These are phyloP conservation scores for Monilinia aucupariae DNA, from an alignment of 2,329 filamentous ascomycete genomes.

Conservation along the genomic window DNA sequence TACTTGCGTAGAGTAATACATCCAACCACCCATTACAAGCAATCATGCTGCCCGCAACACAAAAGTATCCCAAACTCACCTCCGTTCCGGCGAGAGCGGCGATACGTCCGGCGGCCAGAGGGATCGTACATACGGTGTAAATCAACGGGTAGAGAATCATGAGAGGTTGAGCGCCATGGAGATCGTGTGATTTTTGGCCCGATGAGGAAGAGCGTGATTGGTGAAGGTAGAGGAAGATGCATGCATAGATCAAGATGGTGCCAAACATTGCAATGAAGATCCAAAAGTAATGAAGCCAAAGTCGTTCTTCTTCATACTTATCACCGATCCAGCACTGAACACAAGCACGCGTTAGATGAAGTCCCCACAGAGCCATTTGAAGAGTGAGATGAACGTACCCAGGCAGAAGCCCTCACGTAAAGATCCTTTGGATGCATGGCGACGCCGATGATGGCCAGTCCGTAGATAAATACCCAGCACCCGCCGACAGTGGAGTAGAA, in stretches of 20 bases:
- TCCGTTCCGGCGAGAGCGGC: slow-evolving; percentile 52
- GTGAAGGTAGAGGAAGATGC: slow-evolving; percentile 31
- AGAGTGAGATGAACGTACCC: slow-evolving; percentile 40
- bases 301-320: slow-evolving; percentile 48
- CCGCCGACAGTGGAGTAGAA: slow-evolving; percentile 46
- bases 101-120: slow-evolving; percentile 59
- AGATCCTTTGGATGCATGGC: slow-evolving; percentile 38
- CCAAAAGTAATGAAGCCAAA: slow-evolving; percentile 60
- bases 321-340: slow-evolving; percentile 59
- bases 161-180: slow-evolving; percentile 38
- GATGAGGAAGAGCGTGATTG: neutral
- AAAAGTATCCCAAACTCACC: slow-evolving; percentile 51
- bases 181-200: neutral
- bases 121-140: slow-evolving; percentile 63
- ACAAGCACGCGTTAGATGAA: slow-evolving; percentile 1
- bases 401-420: slow-evolving; percentile 61
- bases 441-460: slow-evolving; percentile 49
- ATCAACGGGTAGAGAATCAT: slow-evolving; percentile 64
- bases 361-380: neutral
- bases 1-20: slow-evolving; percentile 48
- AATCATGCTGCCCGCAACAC: slow-evolving; percentile 54
- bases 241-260: slow-evolving; percentile 44
- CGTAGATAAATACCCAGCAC: slow-evolving; percentile 56
- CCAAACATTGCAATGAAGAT: slow-evolving; percentile 51
- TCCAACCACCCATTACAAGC: slow-evolving; percentile 52